A percentile compares a stretch with the other conserved stretches of the same genome.
Evolutionary conservation across 139 green algal species (phyloP).

Genomic region (Edaphochlamys debaryana): DNA sequence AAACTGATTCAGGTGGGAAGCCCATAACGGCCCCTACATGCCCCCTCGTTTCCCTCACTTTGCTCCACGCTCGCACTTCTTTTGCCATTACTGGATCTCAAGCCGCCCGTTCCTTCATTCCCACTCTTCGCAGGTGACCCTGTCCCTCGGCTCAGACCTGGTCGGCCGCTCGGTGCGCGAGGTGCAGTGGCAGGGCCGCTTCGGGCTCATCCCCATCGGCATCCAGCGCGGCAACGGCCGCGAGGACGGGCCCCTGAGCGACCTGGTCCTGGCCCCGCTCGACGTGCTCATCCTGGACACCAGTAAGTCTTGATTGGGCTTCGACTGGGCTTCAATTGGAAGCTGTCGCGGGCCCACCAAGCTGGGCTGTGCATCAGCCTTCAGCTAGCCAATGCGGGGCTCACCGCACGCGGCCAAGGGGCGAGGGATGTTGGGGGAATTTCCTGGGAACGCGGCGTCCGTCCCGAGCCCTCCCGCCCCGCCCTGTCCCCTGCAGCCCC

Average conservation of each 20-base stretch:
- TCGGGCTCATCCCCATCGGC: neutral
- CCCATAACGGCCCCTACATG: too few species aligned
- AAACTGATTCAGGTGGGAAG: slow-evolving; percentile 30
- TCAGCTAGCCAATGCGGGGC: too few species aligned
- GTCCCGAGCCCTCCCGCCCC: too few species aligned
- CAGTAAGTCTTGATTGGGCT: slow-evolving; percentile 1
- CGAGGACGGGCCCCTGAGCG: slow-evolving; percentile 15
- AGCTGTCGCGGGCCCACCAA: too few species aligned
- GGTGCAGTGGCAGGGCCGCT: slow-evolving; percentile 29
- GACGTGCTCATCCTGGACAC: slow-evolving; percentile 45
- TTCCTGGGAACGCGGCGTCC: too few species aligned
- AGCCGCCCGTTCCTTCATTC: too few species aligned
- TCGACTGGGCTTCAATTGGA: neutral
- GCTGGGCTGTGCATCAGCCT: too few species aligned
- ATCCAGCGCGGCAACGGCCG: slow-evolving; percentile 41
- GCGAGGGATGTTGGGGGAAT: too few species aligned
- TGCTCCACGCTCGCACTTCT: too few species aligned
- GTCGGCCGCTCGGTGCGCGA: slow-evolving; percentile 8
- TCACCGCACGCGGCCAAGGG: too few species aligned
- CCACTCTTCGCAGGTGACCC: neutral
- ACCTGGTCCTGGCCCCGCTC: slow-evolving; percentile 10
- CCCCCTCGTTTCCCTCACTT: too few species aligned
- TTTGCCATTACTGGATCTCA: too few species aligned
- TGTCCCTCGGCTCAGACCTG: slow-evolving; percentile 11
- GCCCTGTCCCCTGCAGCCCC: neutral